A percentile compares a stretch with the other conserved stretches of the same genome.
These are phyloP conservation scores for Trichoderma sp. DNA, from an alignment of 2,329 filamentous ascomycete genomes.

Conservation along the genomic window DNA sequence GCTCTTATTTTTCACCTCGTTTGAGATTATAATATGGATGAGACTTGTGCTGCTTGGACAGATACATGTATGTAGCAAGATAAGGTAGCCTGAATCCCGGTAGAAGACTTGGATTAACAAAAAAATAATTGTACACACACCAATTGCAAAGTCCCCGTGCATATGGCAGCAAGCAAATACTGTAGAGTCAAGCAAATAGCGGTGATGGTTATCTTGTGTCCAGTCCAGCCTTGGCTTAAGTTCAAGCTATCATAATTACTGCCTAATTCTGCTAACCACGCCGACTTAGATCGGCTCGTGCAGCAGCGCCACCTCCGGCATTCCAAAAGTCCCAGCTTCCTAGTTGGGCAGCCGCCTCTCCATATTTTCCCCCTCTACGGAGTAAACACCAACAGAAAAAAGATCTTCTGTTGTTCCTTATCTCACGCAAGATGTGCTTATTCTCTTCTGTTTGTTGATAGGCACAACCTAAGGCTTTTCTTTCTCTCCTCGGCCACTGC, in stretches of 20 bases:
- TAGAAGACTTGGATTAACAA: neutral
- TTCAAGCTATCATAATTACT: too few species aligned
- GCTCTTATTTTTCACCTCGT: neutral
- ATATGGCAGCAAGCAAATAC: too few species aligned
- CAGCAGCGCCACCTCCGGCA: conserved; percentile 2
- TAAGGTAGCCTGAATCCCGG: neutral
- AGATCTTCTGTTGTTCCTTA: neutral
- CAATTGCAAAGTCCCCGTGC: neutral
- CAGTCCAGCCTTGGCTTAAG: neutral
- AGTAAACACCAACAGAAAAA: neutral
- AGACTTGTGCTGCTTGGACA: neutral
- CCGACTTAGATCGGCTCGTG: neutral
- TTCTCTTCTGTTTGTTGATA: neutral
- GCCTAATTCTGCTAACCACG: neutral
- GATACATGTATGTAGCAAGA: too few species aligned
- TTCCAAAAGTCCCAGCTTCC: conserved; percentile 20
- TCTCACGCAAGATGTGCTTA: neutral
- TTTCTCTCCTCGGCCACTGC: neutral
- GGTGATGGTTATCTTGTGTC: neutral
- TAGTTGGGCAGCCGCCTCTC: neutral
- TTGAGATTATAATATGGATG: neutral
- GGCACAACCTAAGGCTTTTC: neutral
- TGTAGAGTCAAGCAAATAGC: too few species aligned
- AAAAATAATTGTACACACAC: neutral
- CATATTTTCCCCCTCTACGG: neutral